Evolutionary conservation across 768 basidiomycete genomes (phyloP), one percentile per base, ranked within the genome.

Genomic region (Cantharellus cinnabarinus): DNA sequence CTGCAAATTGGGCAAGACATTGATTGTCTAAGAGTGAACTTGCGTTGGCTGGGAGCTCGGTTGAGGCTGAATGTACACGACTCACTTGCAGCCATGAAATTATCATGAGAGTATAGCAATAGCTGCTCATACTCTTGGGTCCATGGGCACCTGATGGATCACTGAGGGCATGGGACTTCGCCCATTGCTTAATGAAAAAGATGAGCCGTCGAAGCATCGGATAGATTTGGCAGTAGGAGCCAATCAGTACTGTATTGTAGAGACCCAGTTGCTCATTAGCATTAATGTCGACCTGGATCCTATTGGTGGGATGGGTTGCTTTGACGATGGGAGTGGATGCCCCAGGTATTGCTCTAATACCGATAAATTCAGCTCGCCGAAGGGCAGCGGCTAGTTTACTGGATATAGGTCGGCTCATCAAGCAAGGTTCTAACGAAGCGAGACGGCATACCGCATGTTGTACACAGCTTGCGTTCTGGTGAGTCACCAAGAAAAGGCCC

Each of bases 181-280:
- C 79, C 82, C 82, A 85, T 15, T 66, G 61, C 66, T 84, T 83
- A 66, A 83, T 70, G 41, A 70, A 66, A 52, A 68, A 64, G 4
- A 81, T 61, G 64, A 81, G 62, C 3, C 72, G 69, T 0, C 72
- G 69, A 1, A 74, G 60, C 57, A 56, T 38, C 0, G 78, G 77
- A 2, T 67, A 69, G 0, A 75, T 63, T 40, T 72, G 65, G 59
- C 76, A 78, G 67, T 84, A 85, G 5, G 67, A 66, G 50, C 68
- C 69, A 59, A 84, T 68, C 57, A 85, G 67, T 3, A 68, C 60
- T 0, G 80, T 78, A 62, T 78, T 80, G 41, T 70, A 60, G 2
- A 74, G 58, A 1, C 82, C 82, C 0, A 83, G 71, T 3, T 75
- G 77, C 38, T 80, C 75, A 64, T 85, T 85, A 59, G 80, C 71